These are phyloP conservation scores for Brassica hybrid DNA, from an alignment of 441 rosid genomes.

Conservation along the genomic window DNA sequence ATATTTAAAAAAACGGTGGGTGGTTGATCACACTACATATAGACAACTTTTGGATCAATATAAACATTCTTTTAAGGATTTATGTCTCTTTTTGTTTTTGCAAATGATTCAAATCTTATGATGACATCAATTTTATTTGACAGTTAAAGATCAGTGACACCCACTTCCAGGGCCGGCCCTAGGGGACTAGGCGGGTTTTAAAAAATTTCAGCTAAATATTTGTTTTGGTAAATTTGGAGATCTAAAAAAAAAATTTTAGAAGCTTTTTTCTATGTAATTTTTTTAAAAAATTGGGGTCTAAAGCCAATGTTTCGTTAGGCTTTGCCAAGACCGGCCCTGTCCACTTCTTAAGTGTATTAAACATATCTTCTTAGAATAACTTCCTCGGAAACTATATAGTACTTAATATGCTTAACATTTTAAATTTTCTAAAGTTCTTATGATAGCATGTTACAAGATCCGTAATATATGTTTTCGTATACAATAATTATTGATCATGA, in stretches of 20 bases:
- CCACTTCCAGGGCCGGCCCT: too few species aligned
- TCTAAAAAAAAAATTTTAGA: too few species aligned
- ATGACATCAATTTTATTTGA: constrained; percentile 25
- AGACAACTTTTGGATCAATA: constrained; percentile 28
- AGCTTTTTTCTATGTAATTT: too few species aligned
- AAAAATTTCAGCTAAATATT: too few species aligned
- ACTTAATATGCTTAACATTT: constrained; percentile 10
- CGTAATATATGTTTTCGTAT: constrained; percentile 11
- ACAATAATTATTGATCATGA: not conserved
- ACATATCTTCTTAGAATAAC: not conserved
- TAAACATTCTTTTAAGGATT: constrained; percentile 20
- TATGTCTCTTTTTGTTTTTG: constrained; percentile 16
- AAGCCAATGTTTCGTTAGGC: too few species aligned
- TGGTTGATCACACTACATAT: constrained; percentile 24
- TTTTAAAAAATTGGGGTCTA: too few species aligned
- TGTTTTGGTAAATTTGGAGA: too few species aligned
- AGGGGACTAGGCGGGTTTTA: too few species aligned
- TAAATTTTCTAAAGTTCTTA: constrained; percentile 25
- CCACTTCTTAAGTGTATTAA: not conserved
- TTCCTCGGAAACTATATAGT: constrained; percentile 11
- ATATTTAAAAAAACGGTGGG: constrained; percentile 27
- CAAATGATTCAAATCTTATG: constrained; percentile 35
- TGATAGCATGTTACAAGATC: constrained; percentile 29
- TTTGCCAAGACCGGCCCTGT: too few species aligned
- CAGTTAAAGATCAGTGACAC: constrained; percentile 32